phyloP scores from a whole-genome alignment of 176 grass and related monocot species.

The Juncus inflexus region DNA sequence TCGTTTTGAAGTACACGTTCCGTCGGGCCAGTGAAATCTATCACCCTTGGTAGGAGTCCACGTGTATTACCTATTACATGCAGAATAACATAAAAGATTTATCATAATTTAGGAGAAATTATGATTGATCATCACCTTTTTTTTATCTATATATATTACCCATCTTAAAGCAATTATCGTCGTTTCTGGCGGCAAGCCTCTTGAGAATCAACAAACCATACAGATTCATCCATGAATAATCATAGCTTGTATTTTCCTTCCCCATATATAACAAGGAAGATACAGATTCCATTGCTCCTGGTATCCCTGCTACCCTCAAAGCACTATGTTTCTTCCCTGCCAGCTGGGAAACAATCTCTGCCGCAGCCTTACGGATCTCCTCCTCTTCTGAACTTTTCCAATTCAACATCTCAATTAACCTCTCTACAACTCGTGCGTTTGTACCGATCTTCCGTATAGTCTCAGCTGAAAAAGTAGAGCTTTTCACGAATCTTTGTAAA shows the following conservation, averaged over 20 bases:
- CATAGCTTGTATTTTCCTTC: slow-evolving; percentile 16
- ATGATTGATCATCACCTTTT: too few species aligned
- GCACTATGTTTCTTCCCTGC: slow-evolving; percentile 48
- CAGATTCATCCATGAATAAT: slow-evolving; percentile 42
- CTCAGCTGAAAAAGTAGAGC: slow-evolving; percentile 12
- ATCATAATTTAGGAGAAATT: too few species aligned
- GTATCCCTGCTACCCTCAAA: slow-evolving; percentile 50
- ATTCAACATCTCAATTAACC: slow-evolving; percentile 46
- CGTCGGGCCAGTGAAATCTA: slow-evolving; percentile 44
- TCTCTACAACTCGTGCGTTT: slow-evolving; percentile 28
- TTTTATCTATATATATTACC: slow-evolving; percentile 1
- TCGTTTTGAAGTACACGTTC: slow-evolving; percentile 17
- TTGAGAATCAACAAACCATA: slow-evolving; percentile 50
- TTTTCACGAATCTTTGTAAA: slow-evolving; percentile 33
- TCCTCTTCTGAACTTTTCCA: slow-evolving; percentile 45
- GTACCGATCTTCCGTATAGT: slow-evolving; percentile 50
- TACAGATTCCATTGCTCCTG: slow-evolving; percentile 58
- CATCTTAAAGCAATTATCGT: slow-evolving; percentile 61
- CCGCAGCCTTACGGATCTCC: slow-evolving; percentile 40
- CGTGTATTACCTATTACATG: slow-evolving; percentile 11
- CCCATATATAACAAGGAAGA: slow-evolving; percentile 48
- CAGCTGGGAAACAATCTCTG: slow-evolving; percentile 42
- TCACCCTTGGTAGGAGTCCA: slow-evolving; percentile 46
- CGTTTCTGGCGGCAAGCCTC: slow-evolving; percentile 42
- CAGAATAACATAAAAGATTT: too few species aligned